Evolutionary conservation across 2,329 filamentous ascomycete species (phyloP), one percentile per base, ranked within the genome.

Genomic region (Stromatinia cepivora): DNA sequence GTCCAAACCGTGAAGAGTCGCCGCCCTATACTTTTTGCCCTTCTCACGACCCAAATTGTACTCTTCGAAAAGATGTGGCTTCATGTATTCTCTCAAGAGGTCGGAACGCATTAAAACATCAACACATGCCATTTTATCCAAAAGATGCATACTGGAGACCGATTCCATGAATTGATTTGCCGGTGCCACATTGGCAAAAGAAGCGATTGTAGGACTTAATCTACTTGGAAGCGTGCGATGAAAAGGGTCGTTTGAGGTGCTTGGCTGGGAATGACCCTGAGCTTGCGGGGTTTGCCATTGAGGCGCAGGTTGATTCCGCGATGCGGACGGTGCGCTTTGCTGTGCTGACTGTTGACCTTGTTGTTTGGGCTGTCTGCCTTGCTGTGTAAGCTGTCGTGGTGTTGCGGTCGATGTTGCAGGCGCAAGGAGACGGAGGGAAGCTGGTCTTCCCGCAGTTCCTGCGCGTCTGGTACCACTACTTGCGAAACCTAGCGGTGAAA

Each of bases 101-200:
- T 52, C 61, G 13, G 48, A 50, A 20, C 31, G n/a, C 34, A 64
- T 64, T 48, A 64, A 64, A 10, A 36, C 15, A 15, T 64, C 61
- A 22, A 64, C 1, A 39, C 61, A 64, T 11, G 61, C 61, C 15
- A 64, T 8, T 36, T 10, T 39, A 28, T 64, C 61, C 1, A 64
- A 15, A n/a, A 64, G 15, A 25, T 25, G 15, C 61, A 64, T 39
- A 4, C 11, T 64, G n/a, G n/a, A 52, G 5, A 64, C 3, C 5
- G 34, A 28, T n/a, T 52, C 48, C n/a, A 64, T 28, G 46, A 64
- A 64, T 11, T 52, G 46, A 28, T 20, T 50, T 64, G 61, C 61
- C 11, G 61, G 46, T 3, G 34, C n/a, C 9, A 52, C 15, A 22
- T 64, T 31, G 22, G 61, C 46, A 17, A 64, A 15, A n/a, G 61